These are phyloP conservation scores for Tetrahymena malaccensis DNA, from an alignment of 73 alveolate genomes.

Conservation along the genomic window DNA sequence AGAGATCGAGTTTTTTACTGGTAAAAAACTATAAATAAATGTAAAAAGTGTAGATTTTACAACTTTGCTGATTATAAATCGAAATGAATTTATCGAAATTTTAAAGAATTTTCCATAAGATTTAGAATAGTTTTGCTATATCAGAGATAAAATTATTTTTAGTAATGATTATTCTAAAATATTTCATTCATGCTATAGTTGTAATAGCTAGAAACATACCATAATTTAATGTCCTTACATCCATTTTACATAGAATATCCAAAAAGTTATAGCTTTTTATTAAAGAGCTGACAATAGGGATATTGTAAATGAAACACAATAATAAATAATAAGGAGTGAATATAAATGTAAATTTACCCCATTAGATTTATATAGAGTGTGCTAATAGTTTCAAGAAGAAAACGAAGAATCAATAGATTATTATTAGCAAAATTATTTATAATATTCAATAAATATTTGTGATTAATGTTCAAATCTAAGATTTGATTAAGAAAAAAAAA, in stretches of 20 bases:
- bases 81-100: background rate
- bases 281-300: background rate
- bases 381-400: background rate
- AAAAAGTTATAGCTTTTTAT: background rate
- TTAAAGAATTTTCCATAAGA: background rate
- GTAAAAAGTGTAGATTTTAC: background rate
- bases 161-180: background rate
- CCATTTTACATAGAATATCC: background rate
- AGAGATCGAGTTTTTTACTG: background rate
- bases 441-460: background rate
- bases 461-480: background rate
- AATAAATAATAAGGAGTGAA: background rate
- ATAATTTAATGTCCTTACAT: background rate
- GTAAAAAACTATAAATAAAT: background rate
- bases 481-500: background rate
- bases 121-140: background rate
- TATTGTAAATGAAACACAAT: background rate
- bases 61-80: background rate
- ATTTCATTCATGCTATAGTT: background rate
- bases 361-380: background rate
- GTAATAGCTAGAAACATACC: background rate
- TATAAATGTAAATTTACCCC: background rate
- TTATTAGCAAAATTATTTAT: background rate
- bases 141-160: background rate
- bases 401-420: background rate